phyloP scores from a whole-genome alignment of 78 protist species.

The Capsaspora owczarzaki region DNA sequence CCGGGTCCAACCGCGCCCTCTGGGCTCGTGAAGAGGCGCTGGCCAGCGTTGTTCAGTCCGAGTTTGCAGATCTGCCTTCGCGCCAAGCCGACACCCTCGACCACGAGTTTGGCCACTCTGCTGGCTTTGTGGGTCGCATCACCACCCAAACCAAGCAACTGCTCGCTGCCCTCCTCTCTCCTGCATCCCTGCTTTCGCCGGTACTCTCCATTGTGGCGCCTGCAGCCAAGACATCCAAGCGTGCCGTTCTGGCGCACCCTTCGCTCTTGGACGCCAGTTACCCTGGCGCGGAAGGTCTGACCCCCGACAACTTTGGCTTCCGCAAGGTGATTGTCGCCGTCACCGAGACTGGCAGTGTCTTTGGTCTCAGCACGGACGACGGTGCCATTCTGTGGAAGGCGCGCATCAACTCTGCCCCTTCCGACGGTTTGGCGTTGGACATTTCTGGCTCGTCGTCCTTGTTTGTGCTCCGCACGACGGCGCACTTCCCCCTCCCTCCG shows the following conservation, averaged over 20 bases:
- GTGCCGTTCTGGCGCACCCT: too few species aligned
- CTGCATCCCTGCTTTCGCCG: background rate
- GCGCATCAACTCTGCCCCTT: too few species aligned
- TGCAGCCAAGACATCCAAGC: background rate
- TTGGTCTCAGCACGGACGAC: background rate
- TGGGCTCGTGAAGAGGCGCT: background rate
- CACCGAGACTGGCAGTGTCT: background rate
- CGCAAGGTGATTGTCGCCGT: background rate
- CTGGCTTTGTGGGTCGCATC: background rate
- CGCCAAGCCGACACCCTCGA: background rate
- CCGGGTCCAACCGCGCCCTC: background rate
- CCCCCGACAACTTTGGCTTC: background rate
- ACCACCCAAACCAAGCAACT: background rate
- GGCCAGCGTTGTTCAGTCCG: background rate
- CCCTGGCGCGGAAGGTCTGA: background rate
- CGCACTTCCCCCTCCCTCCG: background rate
- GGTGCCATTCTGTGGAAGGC: slow-evolving; percentile 1
- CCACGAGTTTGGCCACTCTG: background rate
- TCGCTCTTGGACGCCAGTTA: too few species aligned
- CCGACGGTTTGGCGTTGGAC: background rate
- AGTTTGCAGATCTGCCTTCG: background rate
- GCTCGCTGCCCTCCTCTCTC: background rate
- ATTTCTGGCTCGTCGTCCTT: background rate
- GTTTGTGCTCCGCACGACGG: background rate
- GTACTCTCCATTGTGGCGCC: background rate